These are phyloP conservation scores for Taiwanofungus camphoratus DNA, from an alignment of 1,284 basidiomycete genomes.

Conservation along the genomic window DNA sequence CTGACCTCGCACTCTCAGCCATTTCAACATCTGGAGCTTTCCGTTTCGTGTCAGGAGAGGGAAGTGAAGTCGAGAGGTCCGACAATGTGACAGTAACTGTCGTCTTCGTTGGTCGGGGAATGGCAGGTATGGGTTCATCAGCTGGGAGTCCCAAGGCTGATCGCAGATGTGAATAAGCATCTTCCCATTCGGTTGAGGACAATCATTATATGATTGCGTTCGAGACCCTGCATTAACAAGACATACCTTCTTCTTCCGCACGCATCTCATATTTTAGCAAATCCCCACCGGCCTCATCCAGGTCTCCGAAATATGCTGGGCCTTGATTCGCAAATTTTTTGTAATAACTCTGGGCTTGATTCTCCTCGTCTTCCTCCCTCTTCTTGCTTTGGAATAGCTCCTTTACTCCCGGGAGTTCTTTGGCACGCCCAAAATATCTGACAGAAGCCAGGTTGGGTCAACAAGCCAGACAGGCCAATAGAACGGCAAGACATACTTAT, in stretches of 20 bases:
- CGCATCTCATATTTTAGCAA: conserved; percentile 69
- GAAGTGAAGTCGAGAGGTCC: conserved; percentile 15
- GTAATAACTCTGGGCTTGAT: conserved; percentile 71
- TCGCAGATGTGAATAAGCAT: conserved; percentile 52
- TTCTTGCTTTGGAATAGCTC: conserved; percentile 88
- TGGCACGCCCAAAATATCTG: conserved; percentile 96
- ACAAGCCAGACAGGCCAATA: neutral
- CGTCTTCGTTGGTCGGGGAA: conserved; percentile 39
- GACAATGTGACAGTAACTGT: conserved; percentile 21
- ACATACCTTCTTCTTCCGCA: conserved; percentile 71
- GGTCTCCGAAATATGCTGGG: conserved; percentile 87
- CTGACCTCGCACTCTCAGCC: conserved; percentile 31
- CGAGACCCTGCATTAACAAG: neutral
- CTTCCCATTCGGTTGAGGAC: conserved; percentile 59
- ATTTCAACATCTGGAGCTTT: conserved; percentile 45
- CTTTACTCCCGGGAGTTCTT: conserved; percentile 92
- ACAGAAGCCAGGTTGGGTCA: neutral
- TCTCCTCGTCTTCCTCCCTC: conserved; percentile 82
- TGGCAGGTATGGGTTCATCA: conserved; percentile 45
- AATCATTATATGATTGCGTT: neutral
- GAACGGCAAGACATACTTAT: conserved; percentile 68
- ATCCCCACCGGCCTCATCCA: conserved; percentile 75
- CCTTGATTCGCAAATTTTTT: conserved; percentile 89
- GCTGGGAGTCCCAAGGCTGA: conserved; percentile 50
- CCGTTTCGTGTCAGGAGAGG: conserved; percentile 37